Evolutionary conservation across 2,329 filamentous ascomycete species (phyloP), one percentile per base, ranked within the genome.

Genomic region (Pseudogymnoascus pannorum): DNA sequence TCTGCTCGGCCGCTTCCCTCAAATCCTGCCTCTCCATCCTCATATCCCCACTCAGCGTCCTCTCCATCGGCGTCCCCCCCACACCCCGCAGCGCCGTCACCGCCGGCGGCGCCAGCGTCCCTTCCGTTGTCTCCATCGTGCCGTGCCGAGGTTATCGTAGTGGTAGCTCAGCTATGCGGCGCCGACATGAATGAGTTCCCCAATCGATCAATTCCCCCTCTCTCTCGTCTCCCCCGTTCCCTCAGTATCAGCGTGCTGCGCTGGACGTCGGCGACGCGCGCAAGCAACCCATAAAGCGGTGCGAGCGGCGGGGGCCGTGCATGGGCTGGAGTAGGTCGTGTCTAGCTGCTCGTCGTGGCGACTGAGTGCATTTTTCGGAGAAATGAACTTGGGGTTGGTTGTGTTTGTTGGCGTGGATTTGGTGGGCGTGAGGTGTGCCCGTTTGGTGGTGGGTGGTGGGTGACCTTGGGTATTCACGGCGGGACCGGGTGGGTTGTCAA

Each of bases 1-100:
- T 97, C 77, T 97, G 91, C 76, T 97, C 93, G 58, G 93, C 94
- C 40, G 93, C 94, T 77, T 96, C 91, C 71, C 92, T 92, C 68
- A 99, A 82, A 73, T 97, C 93, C 72, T 96, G 89, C 65, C 92
- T 85, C 77, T 97, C 92, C 71, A 95, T 91, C 68, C 91, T 87
- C 69, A 97, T 97, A 73, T 96, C 87, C 75, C 92, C 86, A 75
- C 89, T 97, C 67, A 94, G 78, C 11, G 91, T 81, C 62, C 85
- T 77, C 72, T 84, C 81, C 84, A 87, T 87, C 54, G 64, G 61
- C 62, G 65, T n/a, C n/a, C n/a, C 65, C 62, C 63, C 68, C 44
- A 70, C 66, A 61, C 67, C 68, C 44, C 70, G 69, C 63, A 72
- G 61, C 60, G 66, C 62, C 57, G 66, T 65, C 38, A 73, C 67